A percentile compares a stretch with the other conserved stretches of the same genome.
Evolutionary conservation across 2,329 filamentous ascomycete species (phyloP).

Genomic region (Triangularia setosa): DNA sequence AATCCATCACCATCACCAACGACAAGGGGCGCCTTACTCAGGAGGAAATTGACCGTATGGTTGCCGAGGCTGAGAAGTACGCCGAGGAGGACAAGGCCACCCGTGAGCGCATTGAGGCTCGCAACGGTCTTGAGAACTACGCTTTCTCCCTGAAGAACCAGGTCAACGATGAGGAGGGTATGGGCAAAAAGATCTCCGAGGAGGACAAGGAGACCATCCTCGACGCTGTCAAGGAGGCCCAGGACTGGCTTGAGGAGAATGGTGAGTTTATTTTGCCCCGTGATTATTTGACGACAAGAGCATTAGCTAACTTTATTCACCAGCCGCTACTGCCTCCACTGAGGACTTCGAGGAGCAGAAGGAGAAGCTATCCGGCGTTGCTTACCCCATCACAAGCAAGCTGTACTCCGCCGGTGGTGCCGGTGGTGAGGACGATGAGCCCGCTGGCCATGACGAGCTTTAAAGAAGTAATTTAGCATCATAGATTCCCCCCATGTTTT

Average conservation of each 20-base stretch:
- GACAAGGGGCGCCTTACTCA: slow-evolving; percentile 96
- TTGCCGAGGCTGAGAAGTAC: slow-evolving; percentile 95
- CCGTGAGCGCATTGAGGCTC: slow-evolving; percentile 92
- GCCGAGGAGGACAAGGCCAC: slow-evolving; percentile 99
- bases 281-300: neutral
- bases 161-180: slow-evolving; percentile 92
- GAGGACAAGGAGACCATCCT: slow-evolving; percentile 97
- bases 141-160: slow-evolving; percentile 99
- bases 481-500: slow-evolving; percentile 31
- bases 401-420: slow-evolving; percentile 67
- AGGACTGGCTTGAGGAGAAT: slow-evolving; percentile 97
- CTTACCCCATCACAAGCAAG: slow-evolving; percentile 99
- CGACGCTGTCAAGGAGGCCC: slow-evolving; percentile 94
- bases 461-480: slow-evolving; percentile 48
- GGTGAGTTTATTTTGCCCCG: slow-evolving; percentile 35
- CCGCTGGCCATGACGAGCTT: slow-evolving; percentile 70
- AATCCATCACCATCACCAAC: slow-evolving; percentile 98
- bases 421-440: slow-evolving; percentile 69
- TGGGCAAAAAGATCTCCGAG: slow-evolving; percentile 98
- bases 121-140: slow-evolving; percentile 98
- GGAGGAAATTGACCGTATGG: slow-evolving; percentile 99
- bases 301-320: slow-evolving; percentile 13
- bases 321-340: slow-evolving; percentile 64
- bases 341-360: slow-evolving; percentile 99
- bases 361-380: slow-evolving; percentile 95